These are phyloP conservation scores for Phaeosphaeria sp. DNA, from an alignment of 2,329 filamentous ascomycete genomes.

Conservation along the genomic window DNA sequence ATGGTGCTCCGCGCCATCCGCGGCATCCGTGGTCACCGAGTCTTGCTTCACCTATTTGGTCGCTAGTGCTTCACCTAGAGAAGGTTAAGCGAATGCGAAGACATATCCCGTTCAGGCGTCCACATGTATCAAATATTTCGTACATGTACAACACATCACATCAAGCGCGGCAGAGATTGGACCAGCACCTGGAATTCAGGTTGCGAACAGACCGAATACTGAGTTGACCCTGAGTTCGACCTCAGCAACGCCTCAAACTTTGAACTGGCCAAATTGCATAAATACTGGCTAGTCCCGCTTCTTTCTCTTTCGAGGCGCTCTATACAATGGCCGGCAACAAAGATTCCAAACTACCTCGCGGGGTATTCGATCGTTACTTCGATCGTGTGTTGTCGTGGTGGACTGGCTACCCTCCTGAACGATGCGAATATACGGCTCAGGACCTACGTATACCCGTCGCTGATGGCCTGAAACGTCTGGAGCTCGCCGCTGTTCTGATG, in stretches of 20 bases:
- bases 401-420: background rate
- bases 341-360: background rate
- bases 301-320: background rate
- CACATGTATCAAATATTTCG: background rate
- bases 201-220: background rate
- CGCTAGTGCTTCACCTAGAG: background rate
- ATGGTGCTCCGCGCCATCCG: too few species aligned
- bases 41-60: background rate
- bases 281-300: background rate
- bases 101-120: background rate
- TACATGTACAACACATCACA: background rate
- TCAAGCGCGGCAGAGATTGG: background rate
- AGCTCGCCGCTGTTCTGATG: background rate
- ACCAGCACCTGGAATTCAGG: background rate
- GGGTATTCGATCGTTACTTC: background rate
- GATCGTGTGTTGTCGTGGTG: background rate
- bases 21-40: too few species aligned
- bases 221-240: too few species aligned
- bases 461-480: background rate
- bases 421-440: background rate
- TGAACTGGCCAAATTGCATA: background rate
- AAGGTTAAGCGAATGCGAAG: background rate
- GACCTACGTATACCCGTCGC: background rate
- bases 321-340: background rate
- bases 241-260: background rate